These are phyloP conservation scores for Talaromyces stipitatus DNA, from an alignment of 495 filamentous ascomycete genomes.

Conservation along the genomic window DNA sequence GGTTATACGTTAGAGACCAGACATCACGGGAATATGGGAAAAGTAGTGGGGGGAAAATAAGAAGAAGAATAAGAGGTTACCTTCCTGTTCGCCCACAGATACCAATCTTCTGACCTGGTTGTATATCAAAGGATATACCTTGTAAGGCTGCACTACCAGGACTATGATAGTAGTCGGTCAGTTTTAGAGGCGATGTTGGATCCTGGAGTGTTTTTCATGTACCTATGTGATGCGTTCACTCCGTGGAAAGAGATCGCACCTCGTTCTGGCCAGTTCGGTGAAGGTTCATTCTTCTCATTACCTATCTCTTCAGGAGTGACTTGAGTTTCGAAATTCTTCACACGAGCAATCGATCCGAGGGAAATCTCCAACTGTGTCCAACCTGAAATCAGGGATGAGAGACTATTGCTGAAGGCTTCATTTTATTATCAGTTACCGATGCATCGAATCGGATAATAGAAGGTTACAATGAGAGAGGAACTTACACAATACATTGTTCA, in stretches of 20 bases:
- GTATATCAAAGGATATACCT: conserved; percentile 41
- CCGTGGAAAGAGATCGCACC: not conserved
- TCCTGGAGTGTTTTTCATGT: conserved; percentile 25
- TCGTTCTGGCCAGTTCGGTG: not conserved
- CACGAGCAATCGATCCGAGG: conserved; percentile 48
- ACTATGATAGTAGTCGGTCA: not conserved
- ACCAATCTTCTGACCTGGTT: conserved; percentile 49
- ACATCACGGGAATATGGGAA: not conserved
- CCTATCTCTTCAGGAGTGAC: conserved; percentile 40
- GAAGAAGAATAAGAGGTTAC: not conserved
- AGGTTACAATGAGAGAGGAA: not conserved
- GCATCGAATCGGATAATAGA: not conserved
- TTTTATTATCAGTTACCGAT: not conserved
- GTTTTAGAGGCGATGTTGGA: not conserved
- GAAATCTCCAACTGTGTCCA: conserved; percentile 52
- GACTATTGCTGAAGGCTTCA: conserved; percentile 33
- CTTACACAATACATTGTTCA: not conserved
- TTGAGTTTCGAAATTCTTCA: conserved; percentile 44
- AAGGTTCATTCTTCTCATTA: conserved; percentile 21
- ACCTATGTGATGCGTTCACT: not conserved
- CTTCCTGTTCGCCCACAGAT: conserved; percentile 36
- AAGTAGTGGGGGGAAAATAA: not conserved
- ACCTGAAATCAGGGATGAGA: conserved; percentile 41
- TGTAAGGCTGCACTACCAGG: conserved; percentile 33
- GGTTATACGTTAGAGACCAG: not conserved